Conservation (phyloP, 2,329 filamentous ascomycete species). For the Aspergillus caelatus region DNA sequence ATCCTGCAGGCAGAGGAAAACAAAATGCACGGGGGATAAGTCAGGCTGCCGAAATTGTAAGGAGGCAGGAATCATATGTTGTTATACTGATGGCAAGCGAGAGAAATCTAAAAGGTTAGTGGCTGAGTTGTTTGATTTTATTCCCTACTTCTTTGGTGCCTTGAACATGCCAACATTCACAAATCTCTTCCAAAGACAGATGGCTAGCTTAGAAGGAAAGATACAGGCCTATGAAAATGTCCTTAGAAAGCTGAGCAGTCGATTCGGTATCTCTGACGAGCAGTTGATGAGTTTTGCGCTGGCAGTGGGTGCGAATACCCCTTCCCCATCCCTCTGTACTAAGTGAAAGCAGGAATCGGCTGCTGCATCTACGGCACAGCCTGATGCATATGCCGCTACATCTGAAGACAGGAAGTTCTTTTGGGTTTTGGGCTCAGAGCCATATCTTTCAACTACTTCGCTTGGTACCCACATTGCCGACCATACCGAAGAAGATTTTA, state of each 20-base stretch:
- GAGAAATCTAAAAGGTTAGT: slow-evolving; percentile 48
- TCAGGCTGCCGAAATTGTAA: slow-evolving; percentile 48
- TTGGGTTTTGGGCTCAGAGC: background rate
- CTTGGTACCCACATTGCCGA: slow-evolving; percentile 32
- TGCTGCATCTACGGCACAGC: slow-evolving; percentile 26
- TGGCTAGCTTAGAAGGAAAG: slow-evolving; percentile 46
- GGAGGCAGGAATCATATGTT: slow-evolving; percentile 47
- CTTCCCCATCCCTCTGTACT: slow-evolving; percentile 14
- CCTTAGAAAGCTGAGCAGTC: slow-evolving; percentile 38
- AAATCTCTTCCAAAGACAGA: slow-evolving; percentile 32
- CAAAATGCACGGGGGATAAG: slow-evolving; percentile 50
- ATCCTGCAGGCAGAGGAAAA: slow-evolving; percentile 49
- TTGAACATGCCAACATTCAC: background rate
- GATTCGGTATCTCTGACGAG: slow-evolving; percentile 41
- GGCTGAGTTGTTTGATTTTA: too few species aligned
- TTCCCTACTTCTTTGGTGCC: background rate
- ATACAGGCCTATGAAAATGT: slow-evolving; percentile 45
- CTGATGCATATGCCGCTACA: slow-evolving; percentile 3
- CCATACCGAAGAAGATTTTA: slow-evolving; percentile 48
- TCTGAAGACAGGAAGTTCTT: background rate
- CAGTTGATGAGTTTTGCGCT: slow-evolving; percentile 38
- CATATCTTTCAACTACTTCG: background rate
- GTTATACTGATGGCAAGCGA: slow-evolving; percentile 50
- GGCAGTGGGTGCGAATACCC: slow-evolving; percentile 30
- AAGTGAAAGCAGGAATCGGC: slow-evolving; percentile 27